Conservation (phyloP, 345 rosid genomes). For the Passiflora organensis region DNA sequence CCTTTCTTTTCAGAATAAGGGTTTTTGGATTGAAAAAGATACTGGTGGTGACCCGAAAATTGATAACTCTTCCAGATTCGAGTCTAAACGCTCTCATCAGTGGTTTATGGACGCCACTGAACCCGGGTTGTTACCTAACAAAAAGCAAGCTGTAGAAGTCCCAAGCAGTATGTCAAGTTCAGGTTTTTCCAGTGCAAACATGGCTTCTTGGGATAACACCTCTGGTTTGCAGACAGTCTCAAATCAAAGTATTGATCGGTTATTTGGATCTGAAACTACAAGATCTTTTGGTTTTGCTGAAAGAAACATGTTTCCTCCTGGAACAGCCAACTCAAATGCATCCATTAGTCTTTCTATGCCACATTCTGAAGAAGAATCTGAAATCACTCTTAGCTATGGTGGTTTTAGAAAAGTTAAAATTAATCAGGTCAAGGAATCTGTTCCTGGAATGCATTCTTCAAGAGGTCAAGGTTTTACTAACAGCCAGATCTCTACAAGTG, state of each 20-base stretch:
- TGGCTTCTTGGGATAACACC: conserved; percentile 56
- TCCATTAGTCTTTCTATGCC: conserved; percentile 60
- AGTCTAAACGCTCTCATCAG: conserved; percentile 59
- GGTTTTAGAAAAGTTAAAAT: conserved; percentile 60
- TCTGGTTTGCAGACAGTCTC: conserved; percentile 55
- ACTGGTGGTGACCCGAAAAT: conserved; percentile 48
- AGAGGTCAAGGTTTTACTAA: conserved; percentile 35
- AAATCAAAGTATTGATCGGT: conserved; percentile 54
- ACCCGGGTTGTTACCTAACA: conserved; percentile 63
- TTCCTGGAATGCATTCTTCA: conserved; percentile 31
- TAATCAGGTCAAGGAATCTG: conserved; percentile 55
- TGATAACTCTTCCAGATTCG: conserved; percentile 49
- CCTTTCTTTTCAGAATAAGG: conserved; percentile 53
- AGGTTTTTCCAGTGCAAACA: conserved; percentile 33
- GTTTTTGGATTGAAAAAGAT: conserved; percentile 58
- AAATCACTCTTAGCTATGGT: conserved; percentile 43
- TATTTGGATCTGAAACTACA: conserved; percentile 58
- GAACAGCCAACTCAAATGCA: conserved; percentile 31
- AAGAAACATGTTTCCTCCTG: conserved; percentile 40
- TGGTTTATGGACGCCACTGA: conserved; percentile 68
- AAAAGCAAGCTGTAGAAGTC: conserved; percentile 63
- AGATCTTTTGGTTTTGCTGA: conserved; percentile 49
- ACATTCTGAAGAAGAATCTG: conserved; percentile 51
- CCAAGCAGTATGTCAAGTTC: conserved; percentile 28
- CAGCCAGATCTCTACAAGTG: conserved; percentile 33